phyloP scores from a whole-genome alignment of 2,329 filamentous ascomycete species.

The Parafenestella ontariensis region DNA sequence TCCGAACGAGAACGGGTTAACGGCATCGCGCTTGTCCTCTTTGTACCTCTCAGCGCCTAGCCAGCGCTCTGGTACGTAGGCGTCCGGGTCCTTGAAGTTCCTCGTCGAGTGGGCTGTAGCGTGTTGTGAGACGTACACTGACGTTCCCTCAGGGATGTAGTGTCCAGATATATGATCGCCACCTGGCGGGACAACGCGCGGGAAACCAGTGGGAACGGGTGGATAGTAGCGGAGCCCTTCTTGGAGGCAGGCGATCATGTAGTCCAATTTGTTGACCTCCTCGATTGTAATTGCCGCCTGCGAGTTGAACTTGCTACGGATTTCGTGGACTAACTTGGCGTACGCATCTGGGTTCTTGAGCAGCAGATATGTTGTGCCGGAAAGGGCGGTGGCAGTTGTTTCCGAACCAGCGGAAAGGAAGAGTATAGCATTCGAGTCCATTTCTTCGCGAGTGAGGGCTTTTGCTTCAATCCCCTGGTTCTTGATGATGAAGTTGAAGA shows the following conservation, averaged over 20 bases:
- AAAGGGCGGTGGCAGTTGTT: slow-evolving; percentile 55
- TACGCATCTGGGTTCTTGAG: slow-evolving; percentile 29
- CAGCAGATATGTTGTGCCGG: slow-evolving; percentile 53
- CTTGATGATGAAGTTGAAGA: slow-evolving; percentile 35
- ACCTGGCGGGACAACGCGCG: slow-evolving; percentile 30
- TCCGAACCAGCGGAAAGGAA: slow-evolving; percentile 54
- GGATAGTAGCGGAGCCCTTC: slow-evolving; percentile 40
- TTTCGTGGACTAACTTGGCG: slow-evolving; percentile 28
- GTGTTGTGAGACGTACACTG: slow-evolving; percentile 40
- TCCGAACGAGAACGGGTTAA: slow-evolving; percentile 39
- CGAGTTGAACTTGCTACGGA: slow-evolving; percentile 30
- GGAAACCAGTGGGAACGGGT: slow-evolving; percentile 39
- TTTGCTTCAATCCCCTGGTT: slow-evolving; percentile 24
- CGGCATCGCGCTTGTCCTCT: slow-evolving; percentile 39
- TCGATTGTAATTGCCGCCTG: slow-evolving; percentile 34
- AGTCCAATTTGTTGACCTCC: slow-evolving; percentile 32
- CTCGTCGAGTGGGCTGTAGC: slow-evolving; percentile 38
- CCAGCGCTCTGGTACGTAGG: slow-evolving; percentile 47
- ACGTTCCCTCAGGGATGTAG: slow-evolving; percentile 35
- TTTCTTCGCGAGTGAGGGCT: slow-evolving; percentile 36
- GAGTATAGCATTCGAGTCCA: slow-evolving; percentile 42
- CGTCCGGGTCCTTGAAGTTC: slow-evolving; percentile 36
- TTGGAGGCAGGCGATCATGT: slow-evolving; percentile 36
- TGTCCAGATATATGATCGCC: slow-evolving; percentile 34
- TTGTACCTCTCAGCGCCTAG: slow-evolving; percentile 42